Percentiles rank a stretch among this genome's conserved stretches.
phyloP scores from a whole-genome alignment of 176 grass and related monocot genomes.

The Panicum miliaceum region DNA sequence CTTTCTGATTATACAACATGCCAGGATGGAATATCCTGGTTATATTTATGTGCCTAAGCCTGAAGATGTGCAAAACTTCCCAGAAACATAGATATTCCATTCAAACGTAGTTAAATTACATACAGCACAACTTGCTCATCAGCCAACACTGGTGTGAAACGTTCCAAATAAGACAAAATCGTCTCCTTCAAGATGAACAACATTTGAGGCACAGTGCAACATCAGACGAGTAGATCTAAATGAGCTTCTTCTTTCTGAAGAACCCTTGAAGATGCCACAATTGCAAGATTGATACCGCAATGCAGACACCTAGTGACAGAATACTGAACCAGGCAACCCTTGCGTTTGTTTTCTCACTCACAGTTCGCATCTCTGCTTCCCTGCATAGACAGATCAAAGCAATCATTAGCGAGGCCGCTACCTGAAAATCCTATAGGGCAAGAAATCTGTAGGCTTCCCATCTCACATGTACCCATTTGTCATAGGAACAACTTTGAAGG shows the following conservation, averaged over 20 bases:
- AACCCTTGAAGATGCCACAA: conserved; percentile 80
- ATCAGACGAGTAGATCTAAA: conserved; percentile 45
- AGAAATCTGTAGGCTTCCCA: not conserved
- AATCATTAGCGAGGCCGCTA: conserved; percentile 7
- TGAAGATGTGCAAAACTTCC: not conserved
- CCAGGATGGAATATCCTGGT: not conserved
- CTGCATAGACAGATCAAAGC: conserved; percentile 53
- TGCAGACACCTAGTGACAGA: conserved; percentile 76
- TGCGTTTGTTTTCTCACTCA: conserved; percentile 80
- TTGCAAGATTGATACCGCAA: conserved; percentile 71
- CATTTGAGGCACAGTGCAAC: conserved; percentile 18
- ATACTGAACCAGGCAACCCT: conserved; percentile 89
- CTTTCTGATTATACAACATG: not conserved
- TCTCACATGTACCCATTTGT: not conserved
- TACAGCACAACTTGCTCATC: conserved; percentile 26
- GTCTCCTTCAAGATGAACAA: not conserved
- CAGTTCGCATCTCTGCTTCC: conserved; percentile 81
- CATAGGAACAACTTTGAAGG: not conserved
- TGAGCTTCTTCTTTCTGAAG: conserved; percentile 94
- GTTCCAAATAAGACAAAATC: conserved; percentile 29
- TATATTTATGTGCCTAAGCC: not conserved
- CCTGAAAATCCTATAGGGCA: not conserved
- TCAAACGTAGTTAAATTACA: not conserved
- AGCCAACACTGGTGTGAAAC: conserved; percentile 2
- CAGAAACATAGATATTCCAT: not conserved